phyloP scores from a whole-genome alignment of 768 basidiomycete genomes.

The Dentipellis sp. region DNA sequence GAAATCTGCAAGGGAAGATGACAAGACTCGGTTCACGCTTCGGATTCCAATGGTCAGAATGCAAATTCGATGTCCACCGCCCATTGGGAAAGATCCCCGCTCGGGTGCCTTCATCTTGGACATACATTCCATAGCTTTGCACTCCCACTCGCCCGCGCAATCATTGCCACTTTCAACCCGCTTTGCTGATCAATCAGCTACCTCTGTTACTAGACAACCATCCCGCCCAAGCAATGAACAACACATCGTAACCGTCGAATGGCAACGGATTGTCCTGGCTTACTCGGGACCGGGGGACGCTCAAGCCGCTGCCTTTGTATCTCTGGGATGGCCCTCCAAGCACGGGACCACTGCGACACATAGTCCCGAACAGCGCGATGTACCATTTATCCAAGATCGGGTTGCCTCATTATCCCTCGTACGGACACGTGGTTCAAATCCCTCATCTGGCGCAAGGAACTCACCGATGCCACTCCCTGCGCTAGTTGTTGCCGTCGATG shows the following conservation, averaged over 20 bases:
- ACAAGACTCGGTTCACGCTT: conserved; percentile 23
- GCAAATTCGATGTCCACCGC: conserved; percentile 60
- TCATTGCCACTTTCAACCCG: neutral
- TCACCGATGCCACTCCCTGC: conserved; percentile 1
- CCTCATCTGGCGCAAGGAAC: neutral
- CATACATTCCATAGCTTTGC: conserved; percentile 40
- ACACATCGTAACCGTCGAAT: neutral
- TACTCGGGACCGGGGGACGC: neutral
- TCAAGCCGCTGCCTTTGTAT: neutral
- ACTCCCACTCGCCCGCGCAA: conserved; percentile 12
- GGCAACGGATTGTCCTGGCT: neutral
- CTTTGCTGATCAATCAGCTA: neutral
- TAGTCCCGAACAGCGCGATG: neutral
- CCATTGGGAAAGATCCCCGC: conserved; percentile 33
- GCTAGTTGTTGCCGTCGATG: conserved; percentile 20
- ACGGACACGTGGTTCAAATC: neutral
- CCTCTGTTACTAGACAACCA: neutral
- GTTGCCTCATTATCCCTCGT: neutral
- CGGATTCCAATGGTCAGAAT: conserved; percentile 51
- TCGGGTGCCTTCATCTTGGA: conserved; percentile 68
- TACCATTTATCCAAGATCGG: neutral
- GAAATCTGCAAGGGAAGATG: neutral
- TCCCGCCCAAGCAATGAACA: too few relatives aligned
- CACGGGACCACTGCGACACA: neutral
- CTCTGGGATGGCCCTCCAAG: neutral